phyloP scores from a whole-genome alignment of 1,284 basidiomycete genomes.

The Volvariella surrecta region DNA sequence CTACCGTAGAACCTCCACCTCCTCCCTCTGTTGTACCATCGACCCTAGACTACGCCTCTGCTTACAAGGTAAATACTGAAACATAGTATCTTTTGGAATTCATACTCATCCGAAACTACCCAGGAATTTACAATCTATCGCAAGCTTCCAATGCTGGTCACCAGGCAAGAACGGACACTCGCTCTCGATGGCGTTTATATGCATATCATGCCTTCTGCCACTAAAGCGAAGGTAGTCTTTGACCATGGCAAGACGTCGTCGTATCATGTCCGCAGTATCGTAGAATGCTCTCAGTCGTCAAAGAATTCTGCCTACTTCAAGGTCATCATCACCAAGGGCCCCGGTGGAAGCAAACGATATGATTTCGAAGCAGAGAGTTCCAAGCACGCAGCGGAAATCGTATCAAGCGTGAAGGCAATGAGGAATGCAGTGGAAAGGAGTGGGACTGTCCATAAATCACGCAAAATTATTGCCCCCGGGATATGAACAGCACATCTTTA shows the following conservation, averaged over 20 bases:
- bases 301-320: slow-evolving; percentile 85
- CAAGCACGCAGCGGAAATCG: slow-evolving; percentile 71
- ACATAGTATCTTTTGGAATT: not conserved
- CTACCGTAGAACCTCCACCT: slow-evolving; percentile 70
- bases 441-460: slow-evolving; percentile 29
- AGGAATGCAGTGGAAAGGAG: slow-evolving; percentile 51
- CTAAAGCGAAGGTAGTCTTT: slow-evolving; percentile 76
- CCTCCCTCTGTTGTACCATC: slow-evolving; percentile 40
- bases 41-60: slow-evolving; percentile 52
- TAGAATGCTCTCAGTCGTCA: slow-evolving; percentile 75
- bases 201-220: slow-evolving; percentile 86
- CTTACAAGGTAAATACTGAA: slow-evolving; percentile 72
- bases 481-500: too few species aligned
- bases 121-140: slow-evolving; percentile 93
- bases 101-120: not conserved
- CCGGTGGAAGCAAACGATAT: slow-evolving; percentile 81
- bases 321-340: slow-evolving; percentile 34
- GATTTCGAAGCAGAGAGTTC: slow-evolving; percentile 95
- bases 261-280: slow-evolving; percentile 87
- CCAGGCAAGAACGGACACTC: slow-evolving; percentile 84
- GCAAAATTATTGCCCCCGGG: too few species aligned
- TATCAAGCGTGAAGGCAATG: slow-evolving; percentile 53
- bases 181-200: slow-evolving; percentile 96
- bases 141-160: slow-evolving; percentile 88
- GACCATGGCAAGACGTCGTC: slow-evolving; percentile 86